Conservation (phyloP, 176 grass and related monocot species). For the Triticum monococcum region DNA sequence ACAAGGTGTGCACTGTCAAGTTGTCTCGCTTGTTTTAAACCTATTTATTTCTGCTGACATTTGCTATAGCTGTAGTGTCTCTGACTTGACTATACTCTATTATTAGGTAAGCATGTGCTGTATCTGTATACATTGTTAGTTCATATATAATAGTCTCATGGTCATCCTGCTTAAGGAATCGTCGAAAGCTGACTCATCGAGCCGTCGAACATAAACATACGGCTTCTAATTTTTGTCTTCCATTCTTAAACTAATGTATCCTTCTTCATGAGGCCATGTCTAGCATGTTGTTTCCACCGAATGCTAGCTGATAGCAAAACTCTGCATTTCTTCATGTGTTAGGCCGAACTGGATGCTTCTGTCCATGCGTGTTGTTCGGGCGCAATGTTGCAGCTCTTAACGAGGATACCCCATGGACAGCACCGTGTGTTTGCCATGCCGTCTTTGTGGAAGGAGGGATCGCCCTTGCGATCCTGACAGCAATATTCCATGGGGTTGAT, state of each 20-base stretch:
- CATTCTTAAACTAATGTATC: not conserved
- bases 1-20: too few species aligned
- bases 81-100: not conserved
- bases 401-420: conserved; percentile 78
- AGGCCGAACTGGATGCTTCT: conserved; percentile 86
- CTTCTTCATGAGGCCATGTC: not conserved
- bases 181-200: not conserved
- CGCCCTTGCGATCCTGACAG: conserved; percentile 60
- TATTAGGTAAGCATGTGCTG: not conserved
- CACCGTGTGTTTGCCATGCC: conserved; percentile 80
- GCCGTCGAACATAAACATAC: not conserved
- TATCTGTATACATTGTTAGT: not conserved
- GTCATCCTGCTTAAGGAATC: not conserved
- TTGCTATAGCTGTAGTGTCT: not conserved
- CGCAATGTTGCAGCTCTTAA: conserved; percentile 68
- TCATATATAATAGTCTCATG: not conserved
- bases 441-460: conserved; percentile 87
- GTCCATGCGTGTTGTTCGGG: conserved; percentile 86
- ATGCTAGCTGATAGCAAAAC: not conserved
- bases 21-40: not conserved
- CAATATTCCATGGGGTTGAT: conserved; percentile 78
- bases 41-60: not conserved
- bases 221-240: not conserved
- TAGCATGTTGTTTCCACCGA: conserved; percentile 5
- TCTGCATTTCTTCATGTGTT: conserved; percentile 16